phyloP scores from a whole-genome alignment of 192 early-diverging fungal genomes.

The Backusella westeae region DNA sequence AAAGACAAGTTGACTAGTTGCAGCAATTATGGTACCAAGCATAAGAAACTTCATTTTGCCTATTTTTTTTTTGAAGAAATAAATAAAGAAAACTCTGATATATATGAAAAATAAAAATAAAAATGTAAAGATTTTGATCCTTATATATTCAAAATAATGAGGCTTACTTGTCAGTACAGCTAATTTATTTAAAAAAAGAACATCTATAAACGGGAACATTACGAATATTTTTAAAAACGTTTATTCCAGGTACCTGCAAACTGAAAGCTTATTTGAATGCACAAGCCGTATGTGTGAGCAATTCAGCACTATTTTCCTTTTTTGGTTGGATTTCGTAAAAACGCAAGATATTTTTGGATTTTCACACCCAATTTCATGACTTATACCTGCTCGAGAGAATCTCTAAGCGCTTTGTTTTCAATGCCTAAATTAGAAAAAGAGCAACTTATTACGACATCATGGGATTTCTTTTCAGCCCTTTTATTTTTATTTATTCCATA shows the following conservation, averaged over 20 bases:
- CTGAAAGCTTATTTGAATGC: background rate
- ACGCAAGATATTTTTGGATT: background rate
- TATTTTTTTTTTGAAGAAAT: background rate
- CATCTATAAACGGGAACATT: background rate
- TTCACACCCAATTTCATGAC: background rate
- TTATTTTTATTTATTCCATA: background rate
- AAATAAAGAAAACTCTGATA: background rate
- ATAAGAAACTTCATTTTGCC: background rate
- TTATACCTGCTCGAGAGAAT: background rate
- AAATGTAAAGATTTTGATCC: background rate
- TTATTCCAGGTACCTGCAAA: background rate
- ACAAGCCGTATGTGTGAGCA: background rate
- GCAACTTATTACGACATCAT: background rate
- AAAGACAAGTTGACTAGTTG: background rate
- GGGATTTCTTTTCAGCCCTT: background rate
- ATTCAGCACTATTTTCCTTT: background rate
- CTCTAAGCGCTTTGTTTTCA: background rate
- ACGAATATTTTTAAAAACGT: background rate
- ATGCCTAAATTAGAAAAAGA: background rate
- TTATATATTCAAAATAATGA: conserved; percentile 6
- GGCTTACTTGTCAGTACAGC: background rate
- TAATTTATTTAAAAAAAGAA: background rate
- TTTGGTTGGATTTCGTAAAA: background rate
- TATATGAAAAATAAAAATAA: background rate
- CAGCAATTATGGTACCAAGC: background rate